A percentile compares a stretch with the other conserved stretches of the same genome.
Evolutionary conservation across 176 grass and related monocot species (phyloP).

Genomic region (Chrysopogon serrulatus): DNA sequence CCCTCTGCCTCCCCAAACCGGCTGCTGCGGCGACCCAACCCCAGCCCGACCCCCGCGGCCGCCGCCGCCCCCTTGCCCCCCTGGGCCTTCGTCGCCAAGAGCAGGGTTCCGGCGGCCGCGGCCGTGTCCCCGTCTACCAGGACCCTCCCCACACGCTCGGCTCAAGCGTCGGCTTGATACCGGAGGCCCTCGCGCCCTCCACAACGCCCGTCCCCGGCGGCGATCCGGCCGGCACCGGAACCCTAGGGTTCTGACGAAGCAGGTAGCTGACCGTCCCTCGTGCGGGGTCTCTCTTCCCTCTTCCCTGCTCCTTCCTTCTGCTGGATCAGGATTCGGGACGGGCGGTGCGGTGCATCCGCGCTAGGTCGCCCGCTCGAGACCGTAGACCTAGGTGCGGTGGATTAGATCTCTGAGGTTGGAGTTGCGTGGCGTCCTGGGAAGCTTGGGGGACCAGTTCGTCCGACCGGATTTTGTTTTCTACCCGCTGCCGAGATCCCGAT

Average conservation of each 20-base stretch:
- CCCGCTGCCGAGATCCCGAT: neutral
- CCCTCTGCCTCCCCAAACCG: neutral
- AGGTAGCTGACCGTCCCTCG: slow-evolving; percentile 8
- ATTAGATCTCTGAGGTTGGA: slow-evolving; percentile 34
- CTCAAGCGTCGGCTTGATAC: neutral
- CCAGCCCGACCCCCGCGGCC: neutral
- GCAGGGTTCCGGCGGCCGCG: neutral
- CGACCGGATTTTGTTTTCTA: neutral
- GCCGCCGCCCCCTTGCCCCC: neutral
- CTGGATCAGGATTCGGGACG: slow-evolving; percentile 5
- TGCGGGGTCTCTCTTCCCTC: neutral
- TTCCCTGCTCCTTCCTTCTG: neutral
- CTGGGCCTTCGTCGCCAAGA: neutral
- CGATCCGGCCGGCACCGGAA: slow-evolving; percentile 8
- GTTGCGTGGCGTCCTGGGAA: neutral
- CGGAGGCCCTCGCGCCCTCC: neutral
- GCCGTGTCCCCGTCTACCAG: no score
- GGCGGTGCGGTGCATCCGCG: neutral
- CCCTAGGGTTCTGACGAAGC: slow-evolving; percentile 25
- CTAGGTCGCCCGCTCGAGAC: neutral
- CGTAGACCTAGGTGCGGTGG: neutral
- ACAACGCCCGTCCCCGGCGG: neutral
- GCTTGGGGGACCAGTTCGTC: neutral
- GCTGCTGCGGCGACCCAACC: neutral
- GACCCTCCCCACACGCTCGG: neutral